Conservation (phyloP, 768 basidiomycete species). For the Cystobasidium ongulense region DNA sequence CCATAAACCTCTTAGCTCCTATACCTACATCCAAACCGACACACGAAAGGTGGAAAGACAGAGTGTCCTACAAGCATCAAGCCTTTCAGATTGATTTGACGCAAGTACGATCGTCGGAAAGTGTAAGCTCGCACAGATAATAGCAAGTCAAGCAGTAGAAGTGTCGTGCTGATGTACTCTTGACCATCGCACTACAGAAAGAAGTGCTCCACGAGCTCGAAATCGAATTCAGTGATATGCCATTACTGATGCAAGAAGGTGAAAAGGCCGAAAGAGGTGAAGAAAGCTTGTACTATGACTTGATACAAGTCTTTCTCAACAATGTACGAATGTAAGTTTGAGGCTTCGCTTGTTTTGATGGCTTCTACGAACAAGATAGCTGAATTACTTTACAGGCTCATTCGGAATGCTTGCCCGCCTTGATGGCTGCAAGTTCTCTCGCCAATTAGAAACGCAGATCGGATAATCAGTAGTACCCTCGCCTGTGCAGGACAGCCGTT, state of each 20-base stretch:
- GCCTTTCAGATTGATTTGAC: conserved; percentile 89
- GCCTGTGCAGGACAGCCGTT: no score
- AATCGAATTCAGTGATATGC: conserved; percentile 66
- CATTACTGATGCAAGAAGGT: conserved; percentile 63
- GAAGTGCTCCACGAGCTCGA: conserved; percentile 62
- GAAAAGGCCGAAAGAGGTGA: conserved; percentile 56
- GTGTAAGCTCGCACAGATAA: conserved; percentile 47
- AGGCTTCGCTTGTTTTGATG: neutral
- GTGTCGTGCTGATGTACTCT: neutral
- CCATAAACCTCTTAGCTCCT: conserved; percentile 13
- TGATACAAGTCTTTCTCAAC: conserved; percentile 85
- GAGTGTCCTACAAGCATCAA: conserved; percentile 87
- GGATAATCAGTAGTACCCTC: no score
- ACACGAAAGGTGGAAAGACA: conserved; percentile 61
- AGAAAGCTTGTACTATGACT: conserved; percentile 74
- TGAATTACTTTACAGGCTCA: conserved; percentile 9
- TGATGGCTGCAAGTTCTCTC: neutral
- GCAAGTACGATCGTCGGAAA: conserved; percentile 55
- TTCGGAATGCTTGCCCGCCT: conserved; percentile 20
- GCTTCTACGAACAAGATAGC: neutral
- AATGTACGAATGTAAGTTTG: conserved; percentile 63
- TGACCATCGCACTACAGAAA: neutral
- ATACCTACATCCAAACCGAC: conserved; percentile 25
- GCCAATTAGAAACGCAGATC: neutral
- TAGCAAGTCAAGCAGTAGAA: neutral